Evolutionary conservation across 495 filamentous ascomycete genomes (phyloP).

Genomic region (Geopyxis carbonaria): DNA sequence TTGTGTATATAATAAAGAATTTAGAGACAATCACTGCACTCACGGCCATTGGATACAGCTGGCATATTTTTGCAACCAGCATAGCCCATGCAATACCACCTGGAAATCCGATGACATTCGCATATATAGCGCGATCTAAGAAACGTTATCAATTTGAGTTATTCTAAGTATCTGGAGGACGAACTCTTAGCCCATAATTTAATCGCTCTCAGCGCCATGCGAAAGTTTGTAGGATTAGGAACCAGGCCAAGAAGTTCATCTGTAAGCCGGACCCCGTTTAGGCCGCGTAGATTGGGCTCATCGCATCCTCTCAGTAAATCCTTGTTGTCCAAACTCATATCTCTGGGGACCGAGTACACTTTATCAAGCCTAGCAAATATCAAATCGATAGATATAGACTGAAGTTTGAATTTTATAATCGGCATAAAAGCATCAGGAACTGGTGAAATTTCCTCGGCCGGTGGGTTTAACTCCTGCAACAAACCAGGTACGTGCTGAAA

Average conservation of each 20-base stretch:
- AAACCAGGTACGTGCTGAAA: constrained; percentile 70
- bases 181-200: constrained; percentile 88
- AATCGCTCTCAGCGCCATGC: constrained; percentile 70
- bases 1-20: constrained; percentile 81
- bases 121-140: constrained; percentile 66
- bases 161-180: constrained; percentile 9
- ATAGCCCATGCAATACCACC: constrained; percentile 97
- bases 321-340: constrained; percentile 62
- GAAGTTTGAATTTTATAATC: constrained; percentile 86
- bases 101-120: constrained; percentile 88
- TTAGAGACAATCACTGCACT: constrained; percentile 70
- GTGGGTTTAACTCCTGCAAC: constrained; percentile 52
- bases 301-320: constrained; percentile 69
- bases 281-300: constrained; percentile 65
- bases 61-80: constrained; percentile 86
- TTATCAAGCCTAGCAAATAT: constrained; percentile 68
- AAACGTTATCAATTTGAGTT: constrained; percentile 1
- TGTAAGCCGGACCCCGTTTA: constrained; percentile 87
- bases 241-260: constrained; percentile 80
- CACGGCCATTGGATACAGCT: constrained; percentile 87
- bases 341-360: constrained; percentile 49
- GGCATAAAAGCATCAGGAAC: constrained; percentile 85
- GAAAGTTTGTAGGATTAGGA: constrained; percentile 75
- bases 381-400: constrained; percentile 82
- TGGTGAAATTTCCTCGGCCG: constrained; percentile 62